Base-by-base conservation (phyloP, 2,329 filamentous ascomycete species). In the Cordyceps cateniannulata region DNA sequence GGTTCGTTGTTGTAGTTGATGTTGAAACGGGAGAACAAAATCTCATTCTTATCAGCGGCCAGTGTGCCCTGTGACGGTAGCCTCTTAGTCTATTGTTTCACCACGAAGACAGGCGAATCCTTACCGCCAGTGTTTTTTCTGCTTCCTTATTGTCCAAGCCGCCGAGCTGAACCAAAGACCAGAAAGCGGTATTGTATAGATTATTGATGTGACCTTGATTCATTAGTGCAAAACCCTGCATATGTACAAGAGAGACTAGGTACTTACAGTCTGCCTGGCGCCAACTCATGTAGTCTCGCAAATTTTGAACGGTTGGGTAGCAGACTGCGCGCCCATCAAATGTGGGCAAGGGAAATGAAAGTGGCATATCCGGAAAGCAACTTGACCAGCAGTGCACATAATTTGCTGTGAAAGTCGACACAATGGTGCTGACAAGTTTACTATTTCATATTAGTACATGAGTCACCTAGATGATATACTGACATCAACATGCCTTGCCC, bases 1-100 rank as follows among this genome's bases (percentile, higher is more conserved):
- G 86, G 85, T 73, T 99, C 95, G 66, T 96, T 95, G 74, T 99
- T 99, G 76, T 99, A 99, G 75, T 99, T 99, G 71, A 98, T 93
- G 3, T 87, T 85, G 73, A 96, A 98, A 27, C 83, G 82, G 1
- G 87, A 89, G 73, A 95, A 99, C 16, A 99, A 77, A 22, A 99
- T 96, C 77, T 99, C 95, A 70, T 99, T 95, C 77, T 99, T 99
- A 69, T 98, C 92, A 3, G 85, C 81, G 3, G 93, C 85, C 1
- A 96, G 75, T 0, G 92, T 96, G 3, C 93, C 93, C 89, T 93
- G 52, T 9, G 14, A 14, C 16, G 12, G 1, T 14, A 12, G 52
- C 38, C 7, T 32, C 66, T 72, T 61, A 72, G 64, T 55, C 51
- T 52, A 22, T 32, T 24, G 18, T 14, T 38, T 40, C 25, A n/a